Evolutionary conservation across 495 filamentous ascomycete species (phyloP), one percentile per base, ranked within the genome.

Genomic region (Penicillium mononematosum): DNA sequence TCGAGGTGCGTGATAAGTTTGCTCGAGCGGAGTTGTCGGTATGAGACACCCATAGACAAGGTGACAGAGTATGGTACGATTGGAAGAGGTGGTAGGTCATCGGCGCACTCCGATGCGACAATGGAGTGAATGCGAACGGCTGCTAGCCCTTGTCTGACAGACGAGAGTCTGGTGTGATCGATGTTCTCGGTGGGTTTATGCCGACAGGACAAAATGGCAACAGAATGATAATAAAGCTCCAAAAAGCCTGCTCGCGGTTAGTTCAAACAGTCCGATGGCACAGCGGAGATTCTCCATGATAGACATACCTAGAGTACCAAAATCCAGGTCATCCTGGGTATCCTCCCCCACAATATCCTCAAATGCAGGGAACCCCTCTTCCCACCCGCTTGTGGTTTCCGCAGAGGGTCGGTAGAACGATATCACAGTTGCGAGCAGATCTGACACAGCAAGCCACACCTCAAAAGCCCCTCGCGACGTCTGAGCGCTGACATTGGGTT

Each of bases 151-250:
- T 88, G 81, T 16, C 88, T 79, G 20, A 81, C 75, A 11, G 81
- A 82, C 6, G 83, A 84, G 2, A 81, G 75, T 32, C 72, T 76
- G 25, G 65, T 62, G 22, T 29, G 58, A 58, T 69, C 75, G 29
- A 52, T 64, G 17, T 45, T 50, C 25, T 71, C 62, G 24, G 59
- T 51, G n/a, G 75, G 68, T 45, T 83, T 75, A 11, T 73, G 70
- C 39, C 77, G 75, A 59, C 75, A 77, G 16, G 80, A 81, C 1
- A 89, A 73, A 42, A 90, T 87, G 22, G 81, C 83, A 6, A 89
- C 83, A 10, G 83, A 81, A 60, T 90, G 85, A 60, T 92, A 90
- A 51, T 85, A 84, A 5, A 87, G 76, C 59, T 90, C 87, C 5
- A 90, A 65, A 1, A 86, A 80, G 1, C 79, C 85, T 87, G 45